Evolutionary conservation across 176 grass and related monocot genomes (phyloP).

Genomic region (Eremochloa ophiuroides): DNA sequence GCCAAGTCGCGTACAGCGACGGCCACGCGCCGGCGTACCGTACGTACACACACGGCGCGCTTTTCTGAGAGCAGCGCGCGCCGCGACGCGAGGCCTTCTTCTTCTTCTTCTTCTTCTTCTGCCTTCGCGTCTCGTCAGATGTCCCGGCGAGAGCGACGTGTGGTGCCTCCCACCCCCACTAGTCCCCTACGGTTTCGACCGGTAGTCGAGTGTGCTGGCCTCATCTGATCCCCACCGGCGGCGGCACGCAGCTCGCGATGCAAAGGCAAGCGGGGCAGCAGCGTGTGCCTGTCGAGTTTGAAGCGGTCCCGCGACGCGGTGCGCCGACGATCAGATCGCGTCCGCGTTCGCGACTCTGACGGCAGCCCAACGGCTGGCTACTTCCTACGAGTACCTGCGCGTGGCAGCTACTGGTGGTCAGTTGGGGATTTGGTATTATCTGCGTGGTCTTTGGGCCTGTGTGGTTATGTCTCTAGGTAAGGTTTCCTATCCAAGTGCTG

Average conservation of each 20-base stretch:
- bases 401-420: too few relatives aligned
- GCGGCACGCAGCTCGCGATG: neutral
- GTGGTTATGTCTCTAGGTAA: too few relatives aligned
- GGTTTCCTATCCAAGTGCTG: too few relatives aligned
- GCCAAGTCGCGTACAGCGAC: neutral
- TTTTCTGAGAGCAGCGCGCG: too few relatives aligned
- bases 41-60: neutral
- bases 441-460: too few relatives aligned
- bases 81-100: too few relatives aligned
- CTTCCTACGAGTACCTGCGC: neutral
- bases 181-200: neutral
- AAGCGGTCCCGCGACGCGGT: neutral
- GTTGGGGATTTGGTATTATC: too few relatives aligned
- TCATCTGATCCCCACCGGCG: neutral
- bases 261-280: neutral
- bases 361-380: conserved; percentile 8
- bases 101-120: neutral
- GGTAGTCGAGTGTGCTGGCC: neutral
- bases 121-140: neutral
- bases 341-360: neutral
- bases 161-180: too few relatives aligned
- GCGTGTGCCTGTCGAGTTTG: neutral
- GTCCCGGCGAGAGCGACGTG: conserved; percentile 13
- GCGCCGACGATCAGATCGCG: neutral
- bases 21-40: neutral